Conservation (phyloP, 306 rosid species). For the Luffa acutangula region DNA sequence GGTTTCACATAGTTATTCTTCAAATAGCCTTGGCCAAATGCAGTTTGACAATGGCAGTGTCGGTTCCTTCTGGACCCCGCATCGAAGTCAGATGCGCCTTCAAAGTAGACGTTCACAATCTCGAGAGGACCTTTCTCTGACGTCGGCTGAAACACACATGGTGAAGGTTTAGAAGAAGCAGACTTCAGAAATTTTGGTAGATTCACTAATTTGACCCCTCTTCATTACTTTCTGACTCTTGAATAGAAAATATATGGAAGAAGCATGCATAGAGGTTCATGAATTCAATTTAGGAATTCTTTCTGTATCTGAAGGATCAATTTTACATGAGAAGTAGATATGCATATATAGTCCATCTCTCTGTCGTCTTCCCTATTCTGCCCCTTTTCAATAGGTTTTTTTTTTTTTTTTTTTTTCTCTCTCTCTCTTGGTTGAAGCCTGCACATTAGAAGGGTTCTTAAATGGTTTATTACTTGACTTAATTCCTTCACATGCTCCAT, state of each 20-base stretch:
- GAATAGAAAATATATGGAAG: conserved; percentile 5
- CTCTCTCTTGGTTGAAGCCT: background rate
- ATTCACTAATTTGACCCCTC: conserved; percentile 18
- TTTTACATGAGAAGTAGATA: conserved; percentile 9
- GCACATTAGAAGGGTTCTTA: background rate
- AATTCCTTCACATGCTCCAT: background rate
- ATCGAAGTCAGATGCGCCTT: conserved; percentile 77
- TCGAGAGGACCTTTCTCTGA: conserved; percentile 79
- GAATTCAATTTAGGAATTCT: conserved; percentile 12
- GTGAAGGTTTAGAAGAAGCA: conserved; percentile 45
- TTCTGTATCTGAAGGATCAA: conserved; percentile 6
- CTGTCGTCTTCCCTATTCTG: background rate
- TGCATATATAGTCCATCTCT: background rate
- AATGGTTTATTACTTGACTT: background rate
- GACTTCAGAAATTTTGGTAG: conserved; percentile 36
- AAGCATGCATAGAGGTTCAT: conserved; percentile 12
- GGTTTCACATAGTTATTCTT: conserved; percentile 74
- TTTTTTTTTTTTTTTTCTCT: no score
- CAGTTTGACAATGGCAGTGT: conserved; percentile 45
- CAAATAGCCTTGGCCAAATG: conserved; percentile 77
- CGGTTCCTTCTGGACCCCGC: conserved; percentile 75
- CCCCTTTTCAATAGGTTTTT: background rate
- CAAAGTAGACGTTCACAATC: conserved; percentile 96
- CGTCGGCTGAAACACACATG: conserved; percentile 64
- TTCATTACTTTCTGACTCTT: conserved; percentile 9